Base-by-base conservation (phyloP, 257 asterid genomes). In the Plantago ovata region DNA sequence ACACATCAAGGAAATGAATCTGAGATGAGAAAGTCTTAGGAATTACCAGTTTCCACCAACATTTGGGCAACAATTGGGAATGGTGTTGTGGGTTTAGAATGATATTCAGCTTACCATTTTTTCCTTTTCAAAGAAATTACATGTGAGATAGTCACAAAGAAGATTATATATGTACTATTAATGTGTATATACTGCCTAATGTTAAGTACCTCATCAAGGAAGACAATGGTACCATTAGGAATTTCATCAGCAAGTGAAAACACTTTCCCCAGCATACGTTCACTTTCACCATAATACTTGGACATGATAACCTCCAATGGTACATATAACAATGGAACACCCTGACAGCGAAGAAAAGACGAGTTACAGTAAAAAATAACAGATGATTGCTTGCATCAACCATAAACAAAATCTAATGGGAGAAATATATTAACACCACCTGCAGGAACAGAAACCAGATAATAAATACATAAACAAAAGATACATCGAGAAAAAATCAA, bases 251-350 rank as follows among this genome's bases (percentile, higher is more conserved):
- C 94, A 45, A 87, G 93, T 20, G 96, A 81, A 75, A 93, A 93
- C 46, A 83, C 96, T 77, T 87, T 87, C 18, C 97, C 96, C 73
- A 93, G 49, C 72, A 87, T 68, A 48, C 94, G 95, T 66, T 92
- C 98, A 55, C 98, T 92, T 82, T 92, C 96, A 38, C 97, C 99
- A 51, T 84, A 93, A 69, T 77, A 93, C 64, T 93, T 93, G 41
- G 97, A 93, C 97, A 89, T 69, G 53, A 93, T 84, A 56, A 89
- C 81, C 75, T 93, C 99, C 80, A 89, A 61, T 33, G 99, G 99
- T 63, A 93, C 94, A 51, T 93, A 86, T 66, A 93, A 56, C 77
- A 93, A 66, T 5, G 96, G 97, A 58, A 89, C 81, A 49, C 89
- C 89, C 99, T 89, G 83, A 74, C 64, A 51, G 19, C 46, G 18